phyloP scores from a whole-genome alignment of 2,329 filamentous ascomycete genomes.

The Apiospora malaysiana region DNA sequence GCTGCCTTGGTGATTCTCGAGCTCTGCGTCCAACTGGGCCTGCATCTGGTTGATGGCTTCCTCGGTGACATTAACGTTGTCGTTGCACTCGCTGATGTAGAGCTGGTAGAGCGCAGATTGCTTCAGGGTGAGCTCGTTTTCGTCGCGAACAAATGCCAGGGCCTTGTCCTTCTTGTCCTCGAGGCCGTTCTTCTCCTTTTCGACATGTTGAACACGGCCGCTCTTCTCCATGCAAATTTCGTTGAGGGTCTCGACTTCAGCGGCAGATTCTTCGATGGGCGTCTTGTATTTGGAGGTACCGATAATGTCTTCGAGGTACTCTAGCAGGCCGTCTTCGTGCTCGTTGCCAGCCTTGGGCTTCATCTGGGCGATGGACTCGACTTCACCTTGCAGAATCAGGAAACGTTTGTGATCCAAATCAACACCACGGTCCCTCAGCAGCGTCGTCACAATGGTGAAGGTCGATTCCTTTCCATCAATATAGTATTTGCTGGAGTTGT shows the following conservation, averaged over 20 bases:
- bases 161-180: conserved; percentile 98
- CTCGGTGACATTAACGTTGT: conserved; percentile 86
- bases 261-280: conserved; percentile 91
- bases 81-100: conserved; percentile 84
- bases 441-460: conserved; percentile 87
- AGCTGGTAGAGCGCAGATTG: conserved; percentile 93
- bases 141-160: conserved; percentile 84
- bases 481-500: conserved; percentile 98
- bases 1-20: conserved; percentile 89
- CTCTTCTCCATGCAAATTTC: conserved; percentile 96
- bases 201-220: conserved; percentile 92
- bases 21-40: conserved; percentile 80
- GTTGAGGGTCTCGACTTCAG: conserved; percentile 90
- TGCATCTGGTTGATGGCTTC: conserved; percentile 94
- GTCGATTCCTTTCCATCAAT: conserved; percentile 90
- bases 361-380: conserved; percentile 99
- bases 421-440: conserved; percentile 86
- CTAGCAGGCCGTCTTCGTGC: conserved; percentile 93
- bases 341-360: conserved; percentile 95
- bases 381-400: conserved; percentile 94
- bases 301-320: conserved; percentile 98
- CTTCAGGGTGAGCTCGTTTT: conserved; percentile 90
- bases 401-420: conserved; percentile 99
- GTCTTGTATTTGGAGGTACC: conserved; percentile 98
- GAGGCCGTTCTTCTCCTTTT: conserved; percentile 91